Evolutionary conservation across 129 eudicot species (phyloP).

Genomic region (Escallonia herrerae): DNA sequence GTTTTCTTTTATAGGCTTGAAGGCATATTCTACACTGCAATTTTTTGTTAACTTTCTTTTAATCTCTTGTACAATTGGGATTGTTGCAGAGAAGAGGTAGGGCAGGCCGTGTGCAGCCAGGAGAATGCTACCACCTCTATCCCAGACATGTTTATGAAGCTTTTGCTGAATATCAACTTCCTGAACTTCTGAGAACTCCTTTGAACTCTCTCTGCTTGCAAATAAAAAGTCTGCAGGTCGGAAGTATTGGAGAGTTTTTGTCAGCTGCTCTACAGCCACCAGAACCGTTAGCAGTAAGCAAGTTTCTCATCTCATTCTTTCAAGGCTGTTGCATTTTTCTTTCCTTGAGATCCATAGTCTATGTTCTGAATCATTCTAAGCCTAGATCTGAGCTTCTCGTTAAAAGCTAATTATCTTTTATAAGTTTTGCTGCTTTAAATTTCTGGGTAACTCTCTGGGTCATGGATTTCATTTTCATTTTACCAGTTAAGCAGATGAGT

Average conservation of each 20-base stretch:
- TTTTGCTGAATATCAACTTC: constrained; percentile 89
- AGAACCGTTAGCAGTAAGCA: constrained; percentile 84
- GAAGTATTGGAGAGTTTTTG: constrained; percentile 83
- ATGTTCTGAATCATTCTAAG: background rate
- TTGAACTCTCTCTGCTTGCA: constrained; percentile 96
- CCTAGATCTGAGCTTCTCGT: background rate
- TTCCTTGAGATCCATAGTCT: background rate
- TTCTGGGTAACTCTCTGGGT: too few species aligned
- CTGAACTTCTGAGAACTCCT: constrained; percentile 95
- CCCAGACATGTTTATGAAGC: constrained; percentile 95
- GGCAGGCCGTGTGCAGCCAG: constrained; percentile 99
- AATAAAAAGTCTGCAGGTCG: constrained; percentile 92
- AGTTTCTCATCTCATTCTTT: background rate
- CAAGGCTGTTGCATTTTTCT: background rate
- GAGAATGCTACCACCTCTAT: constrained; percentile 94
- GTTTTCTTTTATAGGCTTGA: background rate
- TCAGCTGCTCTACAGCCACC: constrained; percentile 98
- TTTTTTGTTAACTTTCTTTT: background rate
- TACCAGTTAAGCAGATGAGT: too few species aligned
- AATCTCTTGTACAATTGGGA: background rate
- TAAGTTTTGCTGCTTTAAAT: too few species aligned
- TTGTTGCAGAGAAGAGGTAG: constrained; percentile 88
- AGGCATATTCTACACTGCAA: background rate
- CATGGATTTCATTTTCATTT: too few species aligned
- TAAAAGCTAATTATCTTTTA: background rate